Base-by-base conservation (phyloP, 2,329 filamentous ascomycete genomes). In the Sclerotinia trifoliorum region DNA sequence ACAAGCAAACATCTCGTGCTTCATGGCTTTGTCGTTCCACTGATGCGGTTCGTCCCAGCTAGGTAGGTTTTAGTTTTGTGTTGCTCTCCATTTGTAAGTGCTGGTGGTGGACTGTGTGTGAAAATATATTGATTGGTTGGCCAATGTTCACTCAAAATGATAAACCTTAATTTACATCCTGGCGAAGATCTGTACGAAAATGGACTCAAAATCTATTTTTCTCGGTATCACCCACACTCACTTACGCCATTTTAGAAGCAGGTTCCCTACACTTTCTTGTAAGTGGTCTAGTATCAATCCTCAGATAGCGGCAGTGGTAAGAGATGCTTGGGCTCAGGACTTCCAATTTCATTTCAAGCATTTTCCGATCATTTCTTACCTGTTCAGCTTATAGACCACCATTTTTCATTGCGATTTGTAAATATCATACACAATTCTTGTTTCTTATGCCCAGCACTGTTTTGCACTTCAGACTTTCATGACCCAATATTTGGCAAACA, bases 161-260 rank as follows among this genome's bases (percentile, higher is more conserved):
- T 10, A 42, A 62, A 51, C 60, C 46, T 51, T 62, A 51, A 51
- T 51, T 49, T 35, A 26, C 8, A 62, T 51, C 60, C 46, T 51
- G 46, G 60, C 29, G 46, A 46, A 62, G 60, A 51, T 62, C 60
- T 39, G n/a, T 62, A 51, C 60, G 19, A 26, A 51, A 39, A 51
- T 51, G 46, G 21, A 39, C 15, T 48, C 57, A 32, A n/a, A 15
- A 48, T 48, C 26, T 61, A 32, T n/a, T 48, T 26, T 61, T 44
- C 13, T 39, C 32, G n/a, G 60, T 62, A 51, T 56, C 29, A 42
- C 39, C 19, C 32, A 39, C 32, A 56, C 21, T 39, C 32, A 39
- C 46, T 62, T 49, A 51, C 60, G 60, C 46, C 46, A 62, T 62
- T 11, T 49, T 49, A 62, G 48, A 44, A 44, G 26, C 21, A 26